Evolutionary conservation across 495 filamentous ascomycete genomes (phyloP).

Genomic region (Lasiosphaeriaceae sp.): DNA sequence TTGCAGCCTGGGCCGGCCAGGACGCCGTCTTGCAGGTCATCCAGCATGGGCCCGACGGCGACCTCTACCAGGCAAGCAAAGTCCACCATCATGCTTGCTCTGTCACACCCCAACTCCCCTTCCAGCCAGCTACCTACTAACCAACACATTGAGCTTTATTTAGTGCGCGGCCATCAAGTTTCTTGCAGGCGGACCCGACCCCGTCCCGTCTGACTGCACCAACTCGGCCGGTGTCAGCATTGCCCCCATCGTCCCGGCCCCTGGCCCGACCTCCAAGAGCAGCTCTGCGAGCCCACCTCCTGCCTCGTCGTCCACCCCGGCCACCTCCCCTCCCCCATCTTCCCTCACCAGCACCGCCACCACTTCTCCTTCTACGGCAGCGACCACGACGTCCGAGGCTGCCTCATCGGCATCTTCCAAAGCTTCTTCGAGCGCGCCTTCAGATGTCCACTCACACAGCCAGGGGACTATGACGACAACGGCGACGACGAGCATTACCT

Average conservation of each 20-base stretch:
- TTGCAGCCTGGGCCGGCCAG: constrained; percentile 17
- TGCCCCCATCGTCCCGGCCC: background rate
- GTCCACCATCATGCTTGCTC: too few relatives aligned
- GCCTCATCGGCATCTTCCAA: background rate
- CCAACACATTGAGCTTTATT: background rate
- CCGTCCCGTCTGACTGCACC: constrained; percentile 14
- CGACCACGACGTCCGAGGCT: background rate
- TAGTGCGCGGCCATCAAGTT: constrained; percentile 21
- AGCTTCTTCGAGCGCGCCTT: background rate
- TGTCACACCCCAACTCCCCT: background rate
- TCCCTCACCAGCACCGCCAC: background rate
- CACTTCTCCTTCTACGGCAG: too few relatives aligned
- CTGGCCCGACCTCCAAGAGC: background rate
- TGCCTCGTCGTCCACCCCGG: background rate
- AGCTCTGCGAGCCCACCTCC: background rate
- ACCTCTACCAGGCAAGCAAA: constrained; percentile 26
- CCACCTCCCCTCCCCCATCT: too few relatives aligned
- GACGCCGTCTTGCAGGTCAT: constrained; percentile 23
- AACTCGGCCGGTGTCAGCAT: constrained; percentile 13
- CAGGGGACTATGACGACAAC: background rate
- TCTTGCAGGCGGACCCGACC: constrained; percentile 13
- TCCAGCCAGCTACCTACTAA: background rate
- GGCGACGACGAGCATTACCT: background rate
- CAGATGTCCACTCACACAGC: background rate
- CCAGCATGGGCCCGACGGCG: constrained; percentile 22